Evolutionary conservation across 1,284 basidiomycete genomes (phyloP).

Genomic region (Salmacisia buchloeana): DNA sequence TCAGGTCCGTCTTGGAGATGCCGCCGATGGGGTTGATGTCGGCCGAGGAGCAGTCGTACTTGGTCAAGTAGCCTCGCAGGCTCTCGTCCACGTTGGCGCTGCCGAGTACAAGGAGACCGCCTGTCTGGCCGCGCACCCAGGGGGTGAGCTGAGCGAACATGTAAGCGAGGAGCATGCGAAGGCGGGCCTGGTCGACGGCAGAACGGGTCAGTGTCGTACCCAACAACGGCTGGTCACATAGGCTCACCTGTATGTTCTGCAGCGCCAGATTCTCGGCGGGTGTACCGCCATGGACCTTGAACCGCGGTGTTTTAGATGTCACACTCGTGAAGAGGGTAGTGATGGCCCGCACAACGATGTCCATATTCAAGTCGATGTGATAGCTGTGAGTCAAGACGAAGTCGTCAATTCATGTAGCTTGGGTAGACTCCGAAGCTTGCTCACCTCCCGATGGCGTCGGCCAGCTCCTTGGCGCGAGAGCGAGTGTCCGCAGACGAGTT

Average conservation of each 20-base stretch:
- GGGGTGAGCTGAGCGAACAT: slow-evolving; percentile 93
- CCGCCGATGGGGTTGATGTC: slow-evolving; percentile 98
- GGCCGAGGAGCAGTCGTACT: slow-evolving; percentile 76
- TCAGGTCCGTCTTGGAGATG: slow-evolving; percentile 95
- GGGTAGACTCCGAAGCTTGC: slow-evolving; percentile 3
- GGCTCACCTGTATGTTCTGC: slow-evolving; percentile 78
- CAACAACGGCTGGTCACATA: background rate
- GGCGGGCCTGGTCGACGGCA: slow-evolving; percentile 57
- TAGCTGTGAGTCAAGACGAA: slow-evolving; percentile 49
- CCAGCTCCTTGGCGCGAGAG: slow-evolving; percentile 75
- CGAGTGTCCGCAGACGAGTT: slow-evolving; percentile 86
- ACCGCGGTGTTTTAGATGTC: slow-evolving; percentile 74
- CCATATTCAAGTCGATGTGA: slow-evolving; percentile 95
- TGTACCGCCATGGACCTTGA: slow-evolving; percentile 80
- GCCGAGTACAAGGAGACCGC: slow-evolving; percentile 86
- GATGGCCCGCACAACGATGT: slow-evolving; percentile 77
- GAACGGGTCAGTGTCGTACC: background rate
- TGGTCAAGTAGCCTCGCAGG: slow-evolving; percentile 91
- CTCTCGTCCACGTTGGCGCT: slow-evolving; percentile 96
- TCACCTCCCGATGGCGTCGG: slow-evolving; percentile 68
- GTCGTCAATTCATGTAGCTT: background rate
- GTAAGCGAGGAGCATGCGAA: slow-evolving; percentile 95
- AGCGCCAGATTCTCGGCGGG: slow-evolving; percentile 87
- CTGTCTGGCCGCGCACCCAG: slow-evolving; percentile 77
- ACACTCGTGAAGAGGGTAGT: slow-evolving; percentile 76